Evolutionary conservation across 2,329 filamentous ascomycete species (phyloP).

Genomic region (Penicillium sp.): DNA sequence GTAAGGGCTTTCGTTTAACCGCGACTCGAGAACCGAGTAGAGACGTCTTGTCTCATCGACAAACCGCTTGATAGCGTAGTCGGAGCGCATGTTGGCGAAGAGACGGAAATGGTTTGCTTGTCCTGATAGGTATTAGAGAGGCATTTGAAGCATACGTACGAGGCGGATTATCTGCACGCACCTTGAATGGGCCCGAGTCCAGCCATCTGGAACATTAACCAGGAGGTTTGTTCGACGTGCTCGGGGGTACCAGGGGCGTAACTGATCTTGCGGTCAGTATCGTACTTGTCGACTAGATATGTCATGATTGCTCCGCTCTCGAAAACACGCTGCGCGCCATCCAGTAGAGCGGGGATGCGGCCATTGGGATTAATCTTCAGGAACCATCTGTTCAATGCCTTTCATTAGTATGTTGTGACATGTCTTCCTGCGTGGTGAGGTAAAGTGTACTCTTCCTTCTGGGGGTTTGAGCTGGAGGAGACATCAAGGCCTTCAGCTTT

Average conservation of each 20-base stretch:
- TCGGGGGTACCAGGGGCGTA: conserved; percentile 44
- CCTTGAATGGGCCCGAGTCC: conserved; percentile 43
- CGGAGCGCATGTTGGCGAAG: conserved; percentile 43
- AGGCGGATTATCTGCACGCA: conserved; percentile 8
- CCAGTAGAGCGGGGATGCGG: conserved; percentile 47
- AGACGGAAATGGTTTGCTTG: conserved; percentile 50
- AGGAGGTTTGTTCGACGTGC: conserved; percentile 46
- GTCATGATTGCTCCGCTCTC: conserved; percentile 48
- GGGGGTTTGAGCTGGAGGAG: conserved; percentile 40
- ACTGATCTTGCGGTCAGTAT: conserved; percentile 42
- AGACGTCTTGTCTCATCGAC: conserved; percentile 49
- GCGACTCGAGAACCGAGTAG: conserved; percentile 46
- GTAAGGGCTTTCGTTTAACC: conserved; percentile 42
- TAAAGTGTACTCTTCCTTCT: conserved; percentile 38
- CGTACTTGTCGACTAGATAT: conserved; percentile 47
- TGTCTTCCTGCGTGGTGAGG: too few species aligned
- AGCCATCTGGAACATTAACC: conserved; percentile 48
- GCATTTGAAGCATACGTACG: background rate
- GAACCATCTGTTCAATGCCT: conserved; percentile 37
- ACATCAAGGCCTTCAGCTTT: conserved; percentile 42
- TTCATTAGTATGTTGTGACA: background rate
- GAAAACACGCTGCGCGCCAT: conserved; percentile 42
- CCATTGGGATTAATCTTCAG: conserved; percentile 51
- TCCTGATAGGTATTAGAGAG: conserved; percentile 23
- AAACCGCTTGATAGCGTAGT: conserved; percentile 49